Evolutionary conservation across 768 basidiomycete species (phyloP).

Genomic region (Lactifluus echinatus): DNA sequence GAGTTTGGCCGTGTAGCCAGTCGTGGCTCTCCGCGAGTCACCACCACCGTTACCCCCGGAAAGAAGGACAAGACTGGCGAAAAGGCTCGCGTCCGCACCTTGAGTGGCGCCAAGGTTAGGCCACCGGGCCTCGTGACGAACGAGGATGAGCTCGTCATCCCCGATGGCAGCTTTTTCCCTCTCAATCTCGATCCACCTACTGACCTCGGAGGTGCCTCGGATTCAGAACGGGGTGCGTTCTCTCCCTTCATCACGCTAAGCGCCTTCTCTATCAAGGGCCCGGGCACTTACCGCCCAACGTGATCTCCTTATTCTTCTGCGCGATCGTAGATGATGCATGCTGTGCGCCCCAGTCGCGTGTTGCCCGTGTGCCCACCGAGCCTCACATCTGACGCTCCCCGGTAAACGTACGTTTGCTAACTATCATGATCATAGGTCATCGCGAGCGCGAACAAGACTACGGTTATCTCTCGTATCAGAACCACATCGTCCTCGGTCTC

Average conservation of each 20-base stretch:
- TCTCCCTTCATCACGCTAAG: background rate
- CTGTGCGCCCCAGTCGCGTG: background rate
- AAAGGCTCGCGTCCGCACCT: conserved; percentile 36
- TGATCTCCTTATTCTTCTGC: background rate
- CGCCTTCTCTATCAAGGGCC: background rate
- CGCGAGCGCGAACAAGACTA: conserved; percentile 39
- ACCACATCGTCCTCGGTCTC: conserved; percentile 69
- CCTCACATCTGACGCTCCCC: background rate
- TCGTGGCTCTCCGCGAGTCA: conserved; percentile 34
- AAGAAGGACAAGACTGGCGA: conserved; percentile 35
- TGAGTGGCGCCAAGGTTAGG: conserved; percentile 31
- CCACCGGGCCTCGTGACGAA: conserved; percentile 32
- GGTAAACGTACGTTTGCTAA: background rate
- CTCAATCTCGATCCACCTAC: conserved; percentile 28
- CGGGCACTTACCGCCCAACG: background rate
- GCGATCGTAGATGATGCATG: background rate
- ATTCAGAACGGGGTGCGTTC: conserved; percentile 17
- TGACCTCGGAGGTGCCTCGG: conserved; percentile 13
- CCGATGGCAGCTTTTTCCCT: conserved; percentile 30
- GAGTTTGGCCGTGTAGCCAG: conserved; percentile 59
- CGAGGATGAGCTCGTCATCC: conserved; percentile 24
- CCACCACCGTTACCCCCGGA: conserved; percentile 21
- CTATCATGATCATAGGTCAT: conserved; percentile 13
- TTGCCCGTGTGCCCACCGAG: background rate
- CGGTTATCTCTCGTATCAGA: conserved; percentile 65